Conservation (phyloP, 2,329 filamentous ascomycete genomes). For the Xylaria sp. region DNA sequence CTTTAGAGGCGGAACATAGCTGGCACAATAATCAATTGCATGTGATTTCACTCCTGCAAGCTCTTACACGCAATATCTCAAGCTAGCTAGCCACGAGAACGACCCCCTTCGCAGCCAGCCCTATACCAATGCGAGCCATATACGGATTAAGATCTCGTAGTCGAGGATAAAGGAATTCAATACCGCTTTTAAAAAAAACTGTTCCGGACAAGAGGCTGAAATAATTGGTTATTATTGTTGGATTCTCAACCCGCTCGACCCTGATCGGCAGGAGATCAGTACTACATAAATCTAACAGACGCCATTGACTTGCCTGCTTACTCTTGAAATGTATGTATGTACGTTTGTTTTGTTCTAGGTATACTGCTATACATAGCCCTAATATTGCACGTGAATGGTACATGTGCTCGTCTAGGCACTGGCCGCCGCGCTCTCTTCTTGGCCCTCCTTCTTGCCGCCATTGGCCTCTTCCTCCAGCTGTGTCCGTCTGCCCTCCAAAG, state of each 20-base stretch:
- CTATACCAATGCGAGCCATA: no score
- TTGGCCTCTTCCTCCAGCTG: slow-evolving; percentile 70
- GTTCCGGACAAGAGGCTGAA: no score
- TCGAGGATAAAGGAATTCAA: no score
- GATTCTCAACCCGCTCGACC: background rate
- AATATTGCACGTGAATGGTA: slow-evolving; percentile 13
- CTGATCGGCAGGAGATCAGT: background rate
- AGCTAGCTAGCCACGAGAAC: no score
- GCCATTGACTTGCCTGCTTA: background rate
- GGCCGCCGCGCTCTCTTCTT: slow-evolving; percentile 22
- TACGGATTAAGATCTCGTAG: no score
- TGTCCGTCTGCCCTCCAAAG: slow-evolving; percentile 73
- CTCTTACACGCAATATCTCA: no score
- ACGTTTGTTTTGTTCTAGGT: slow-evolving; percentile 11
- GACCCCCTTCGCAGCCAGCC: no score
- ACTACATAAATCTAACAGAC: background rate
- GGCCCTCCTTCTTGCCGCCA: slow-evolving; percentile 30
- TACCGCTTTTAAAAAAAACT: no score
- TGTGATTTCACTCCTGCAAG: no score
- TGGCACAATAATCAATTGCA: no score
- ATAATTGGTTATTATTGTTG: background rate
- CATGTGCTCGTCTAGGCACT: slow-evolving; percentile 27
- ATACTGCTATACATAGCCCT: slow-evolving; percentile 18
- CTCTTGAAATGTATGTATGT: slow-evolving; percentile 1
- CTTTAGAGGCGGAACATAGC: no score